These are phyloP conservation scores for Parsonsia alboflavescens DNA, from an alignment of 257 asterid genomes.

Conservation along the genomic window DNA sequence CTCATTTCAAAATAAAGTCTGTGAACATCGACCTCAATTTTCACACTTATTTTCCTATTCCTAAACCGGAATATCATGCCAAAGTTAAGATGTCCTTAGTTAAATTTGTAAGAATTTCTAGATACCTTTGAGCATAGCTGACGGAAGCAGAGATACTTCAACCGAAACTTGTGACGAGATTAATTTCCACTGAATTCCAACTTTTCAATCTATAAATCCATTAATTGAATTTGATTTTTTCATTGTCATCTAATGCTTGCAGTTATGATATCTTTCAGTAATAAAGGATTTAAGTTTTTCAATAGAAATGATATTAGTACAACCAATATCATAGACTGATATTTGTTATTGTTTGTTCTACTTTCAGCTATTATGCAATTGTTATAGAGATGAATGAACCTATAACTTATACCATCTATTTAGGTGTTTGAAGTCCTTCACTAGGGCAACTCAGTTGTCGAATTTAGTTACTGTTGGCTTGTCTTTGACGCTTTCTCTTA, in stretches of 20 bases:
- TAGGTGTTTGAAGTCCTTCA: constrained; percentile 72
- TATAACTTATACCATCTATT: constrained; percentile 67
- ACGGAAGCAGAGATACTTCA: constrained; percentile 27
- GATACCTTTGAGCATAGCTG: constrained; percentile 38
- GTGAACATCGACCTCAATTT: constrained; percentile 41
- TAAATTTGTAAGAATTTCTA: constrained; percentile 38
- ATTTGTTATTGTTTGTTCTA: neutral
- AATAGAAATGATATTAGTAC: constrained; percentile 89
- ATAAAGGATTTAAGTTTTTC: constrained; percentile 93
- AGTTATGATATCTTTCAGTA: constrained; percentile 91
- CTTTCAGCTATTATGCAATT: constrained; percentile 72
- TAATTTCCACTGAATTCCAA: neutral
- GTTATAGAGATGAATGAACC: constrained; percentile 87
- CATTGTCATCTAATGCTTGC: constrained; percentile 21
- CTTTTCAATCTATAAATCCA: neutral
- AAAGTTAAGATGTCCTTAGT: constrained; percentile 42
- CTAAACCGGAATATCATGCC: constrained; percentile 40
- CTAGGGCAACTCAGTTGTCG: constrained; percentile 72
- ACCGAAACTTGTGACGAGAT: neutral
- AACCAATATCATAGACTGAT: constrained; percentile 52
- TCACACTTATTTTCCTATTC: constrained; percentile 38
- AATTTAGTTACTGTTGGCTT: constrained; percentile 65
- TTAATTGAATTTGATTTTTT: neutral
- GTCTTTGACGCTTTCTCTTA: constrained; percentile 79
- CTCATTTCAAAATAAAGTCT: constrained; percentile 40